Base-by-base conservation (phyloP, 2,329 filamentous ascomycete species). In the Davidsoniella eucalypti region DNA sequence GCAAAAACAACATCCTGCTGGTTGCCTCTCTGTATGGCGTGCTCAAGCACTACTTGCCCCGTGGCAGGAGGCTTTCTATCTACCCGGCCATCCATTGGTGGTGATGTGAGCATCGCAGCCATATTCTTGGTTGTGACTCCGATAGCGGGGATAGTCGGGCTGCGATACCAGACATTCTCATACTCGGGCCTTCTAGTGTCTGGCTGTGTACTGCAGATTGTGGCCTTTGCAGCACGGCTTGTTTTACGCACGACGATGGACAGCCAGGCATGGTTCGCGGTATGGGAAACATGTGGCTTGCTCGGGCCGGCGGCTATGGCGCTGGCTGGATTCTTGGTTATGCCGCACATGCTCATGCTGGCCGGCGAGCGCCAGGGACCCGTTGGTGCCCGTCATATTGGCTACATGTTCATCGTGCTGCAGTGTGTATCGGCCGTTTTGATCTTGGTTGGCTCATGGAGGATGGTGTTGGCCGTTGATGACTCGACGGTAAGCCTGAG, bases 171-270 rank as follows among this genome's bases (percentile, higher is more conserved):
- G 43, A 69, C 66, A 25, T 60, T 61, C 0, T 49, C 66, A 4
- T 72, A 72, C 58, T 61, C 68, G 2, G 59, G 61, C 1, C 57
- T 61, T 2, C 55, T 74, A 48, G 58, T 64, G 2, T 60, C 61
- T 0, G 70, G 69, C 2, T 58, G 72, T 12, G 53, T 65, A 5
- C 54, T 72, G 6, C 68, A 72, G 52, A 58, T 68, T 6, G 37
- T 71, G 41, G 69, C 70, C 12, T 73, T 73, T 53, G 59, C 66
- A 12, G 70, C 69, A 3, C 65, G 68, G 37, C 50, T 73, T 5
- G 57, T 73, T 26, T 62, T 73, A 10, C 61, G 62, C 40, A 58
- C 56, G 6, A 55, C 62, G 25, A 57, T 58, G 7, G 59, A 60
- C 38, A 64, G 58, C 52, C 60, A 61, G 44, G 57, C 58, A 2